Base-by-base conservation (phyloP, 2,329 filamentous ascomycete genomes). In the Aspergillus piperis region DNA sequence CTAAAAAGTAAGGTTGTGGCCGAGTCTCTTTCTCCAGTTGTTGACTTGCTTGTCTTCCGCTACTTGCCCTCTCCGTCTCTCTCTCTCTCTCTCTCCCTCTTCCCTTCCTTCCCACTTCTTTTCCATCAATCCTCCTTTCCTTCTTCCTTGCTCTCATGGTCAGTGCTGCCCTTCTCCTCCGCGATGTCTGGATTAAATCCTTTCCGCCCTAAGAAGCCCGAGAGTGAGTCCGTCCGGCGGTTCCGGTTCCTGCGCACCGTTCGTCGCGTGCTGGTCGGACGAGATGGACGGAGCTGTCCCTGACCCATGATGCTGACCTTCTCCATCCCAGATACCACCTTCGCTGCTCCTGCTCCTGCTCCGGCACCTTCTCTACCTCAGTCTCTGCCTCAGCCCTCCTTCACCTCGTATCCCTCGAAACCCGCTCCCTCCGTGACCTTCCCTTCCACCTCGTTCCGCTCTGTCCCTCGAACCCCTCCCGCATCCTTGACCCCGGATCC, bases 121-220 rank as follows among this genome's bases (percentile, higher is more conserved):
- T 38, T 58, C 54, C 51, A 48, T 39, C 55, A 19, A 57, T 3
- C 54, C 32, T 54, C 47, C 58, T 36, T 41, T 25, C 63, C 57
- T 27, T 60, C 59, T 47, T 60, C 61, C 54, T 36, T 64, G 63
- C 64, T 71, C 71, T 70, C 69, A 75, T 75, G 73, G 64, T 68
- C 64, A 66, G 65, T 59, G 62, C 66, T 62, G 53, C 61, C 51
- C 63, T 66, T 60, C 57, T 67, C 62, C 64, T 67, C 67, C 71
- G 71, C 71, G 68, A 81, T 81, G 78, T 77, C 78, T 77, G 77
- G 75, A 69, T 78, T 73, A 73, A 82, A 82, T 79, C 80, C 80
- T 71, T 82, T 82, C 73, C 80, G 80, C 74, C 76, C 71, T 76
- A 80, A 70, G 67, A 76, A 75, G 60, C 62, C 70, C 63, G 69